Conservation (phyloP, 352 stramenopile species). For the Globisporangium canariense region DNA sequence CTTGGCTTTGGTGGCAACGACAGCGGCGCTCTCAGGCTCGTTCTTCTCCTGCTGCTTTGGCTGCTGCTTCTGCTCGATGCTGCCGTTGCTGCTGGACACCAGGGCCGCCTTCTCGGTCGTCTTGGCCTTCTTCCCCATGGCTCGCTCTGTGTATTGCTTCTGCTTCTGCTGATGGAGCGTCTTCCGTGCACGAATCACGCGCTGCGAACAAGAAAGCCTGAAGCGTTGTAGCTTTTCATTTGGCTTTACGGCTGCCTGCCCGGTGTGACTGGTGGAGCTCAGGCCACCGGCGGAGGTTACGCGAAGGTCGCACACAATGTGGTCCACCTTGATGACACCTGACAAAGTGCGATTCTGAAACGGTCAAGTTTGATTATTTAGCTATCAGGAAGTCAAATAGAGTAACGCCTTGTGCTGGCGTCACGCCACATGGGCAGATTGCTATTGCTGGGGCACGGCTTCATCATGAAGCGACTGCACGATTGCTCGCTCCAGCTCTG, state of each 20-base stretch:
- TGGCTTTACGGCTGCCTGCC: not conserved
- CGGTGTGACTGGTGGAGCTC: constrained; percentile 16
- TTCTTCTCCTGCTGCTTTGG: not conserved
- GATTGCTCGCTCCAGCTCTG: constrained; percentile 6
- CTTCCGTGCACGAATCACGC: constrained; percentile 4
- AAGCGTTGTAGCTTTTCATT: constrained; percentile 19
- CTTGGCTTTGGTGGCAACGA: not conserved
- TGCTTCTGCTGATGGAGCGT: constrained; percentile 1
- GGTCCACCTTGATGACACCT: not conserved
- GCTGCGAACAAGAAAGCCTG: constrained; percentile 7
- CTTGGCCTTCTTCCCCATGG: constrained; percentile 20
- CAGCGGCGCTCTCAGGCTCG: not conserved
- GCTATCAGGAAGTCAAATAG: not conserved
- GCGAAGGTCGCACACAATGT: constrained; percentile 1
- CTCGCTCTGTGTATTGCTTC: constrained; percentile 3
- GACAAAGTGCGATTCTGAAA: not conserved
- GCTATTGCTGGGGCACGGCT: not conserved
- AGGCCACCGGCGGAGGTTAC: constrained; percentile 3
- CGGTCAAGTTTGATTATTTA: not conserved
- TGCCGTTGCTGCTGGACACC: not conserved
- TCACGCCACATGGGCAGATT: not conserved
- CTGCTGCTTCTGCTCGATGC: not conserved
- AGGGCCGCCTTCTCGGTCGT: constrained; percentile 2
- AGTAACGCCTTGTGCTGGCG: not conserved
- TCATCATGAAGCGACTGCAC: not conserved